These are phyloP conservation scores for Suhomyces prunicola DNA, from an alignment of 805 yeast genomes.

Conservation along the genomic window DNA sequence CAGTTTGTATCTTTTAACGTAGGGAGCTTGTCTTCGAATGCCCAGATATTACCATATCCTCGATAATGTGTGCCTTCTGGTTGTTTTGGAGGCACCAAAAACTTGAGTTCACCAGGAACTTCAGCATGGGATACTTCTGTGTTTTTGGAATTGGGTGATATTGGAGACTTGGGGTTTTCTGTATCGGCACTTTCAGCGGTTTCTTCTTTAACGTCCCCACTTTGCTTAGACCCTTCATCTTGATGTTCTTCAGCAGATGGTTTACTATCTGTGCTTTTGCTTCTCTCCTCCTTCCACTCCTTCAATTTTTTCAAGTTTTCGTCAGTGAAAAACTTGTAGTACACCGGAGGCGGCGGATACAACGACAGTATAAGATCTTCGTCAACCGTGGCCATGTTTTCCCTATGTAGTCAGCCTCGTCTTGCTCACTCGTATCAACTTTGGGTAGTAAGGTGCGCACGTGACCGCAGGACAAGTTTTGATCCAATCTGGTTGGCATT, in stretches of 20 bases:
- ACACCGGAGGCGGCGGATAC: slow-evolving; percentile 95
- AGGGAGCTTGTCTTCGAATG: slow-evolving; percentile 71
- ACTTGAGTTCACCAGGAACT: slow-evolving; percentile 48
- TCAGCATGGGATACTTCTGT: neutral
- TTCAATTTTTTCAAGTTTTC: slow-evolving; percentile 55
- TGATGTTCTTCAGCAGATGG: slow-evolving; percentile 16
- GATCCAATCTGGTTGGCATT: neutral
- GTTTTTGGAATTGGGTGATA: slow-evolving; percentile 3
- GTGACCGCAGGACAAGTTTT: neutral
- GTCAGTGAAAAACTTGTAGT: slow-evolving; percentile 65
- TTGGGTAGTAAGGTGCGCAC: neutral
- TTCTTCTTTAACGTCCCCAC: neutral
- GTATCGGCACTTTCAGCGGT: slow-evolving; percentile 19
- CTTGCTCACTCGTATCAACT: neutral
- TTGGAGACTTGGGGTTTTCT: neutral
- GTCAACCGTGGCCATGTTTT: slow-evolving; percentile 1
- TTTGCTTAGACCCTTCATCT: slow-evolving; percentile 14
- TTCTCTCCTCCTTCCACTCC: slow-evolving; percentile 14
- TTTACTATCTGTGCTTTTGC: neutral
- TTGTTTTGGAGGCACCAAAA: slow-evolving; percentile 59
- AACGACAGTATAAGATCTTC: slow-evolving; percentile 57
- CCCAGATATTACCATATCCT: slow-evolving; percentile 91
- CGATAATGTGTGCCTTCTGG: slow-evolving; percentile 69
- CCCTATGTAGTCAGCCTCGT: neutral
- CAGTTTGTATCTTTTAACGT: slow-evolving; percentile 75